Percentiles rank a stretch among this genome's conserved stretches.
phyloP scores from a whole-genome alignment of 2,329 filamentous ascomycete genomes.

The Fusarium proliferatum region DNA sequence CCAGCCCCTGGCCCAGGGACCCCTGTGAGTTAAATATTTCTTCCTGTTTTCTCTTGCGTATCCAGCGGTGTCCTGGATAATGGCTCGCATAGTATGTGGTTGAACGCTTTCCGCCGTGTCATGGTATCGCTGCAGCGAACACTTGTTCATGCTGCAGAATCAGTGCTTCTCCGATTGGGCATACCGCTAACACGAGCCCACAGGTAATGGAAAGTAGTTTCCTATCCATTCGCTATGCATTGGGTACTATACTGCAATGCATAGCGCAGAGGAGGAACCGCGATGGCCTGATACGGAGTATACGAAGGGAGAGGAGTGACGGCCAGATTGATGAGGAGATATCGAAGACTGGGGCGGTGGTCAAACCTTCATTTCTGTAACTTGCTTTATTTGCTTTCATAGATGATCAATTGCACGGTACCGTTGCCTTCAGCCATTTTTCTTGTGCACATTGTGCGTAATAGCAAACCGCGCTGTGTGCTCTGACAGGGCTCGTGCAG shows the following conservation, averaged over 20 bases:
- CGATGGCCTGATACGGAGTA: neutral
- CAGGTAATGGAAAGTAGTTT: slow-evolving; percentile 21
- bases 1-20: slow-evolving; percentile 21
- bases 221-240: neutral
- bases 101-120: slow-evolving; percentile 9
- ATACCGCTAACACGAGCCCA: slow-evolving; percentile 10
- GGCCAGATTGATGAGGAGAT: neutral
- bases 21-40: slow-evolving; percentile 9
- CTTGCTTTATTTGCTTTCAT: neutral
- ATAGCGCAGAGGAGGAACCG: neutral
- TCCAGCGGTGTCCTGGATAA: neutral
- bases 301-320: neutral
- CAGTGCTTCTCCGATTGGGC: slow-evolving; percentile 4
- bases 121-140: slow-evolving; percentile 18
- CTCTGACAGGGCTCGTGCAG: slow-evolving; percentile 9
- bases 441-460: slow-evolving; percentile 5
- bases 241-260: neutral
- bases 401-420: slow-evolving; percentile 23
- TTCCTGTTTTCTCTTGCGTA: neutral
- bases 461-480: slow-evolving; percentile 23
- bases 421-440: slow-evolving; percentile 8
- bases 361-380: neutral
- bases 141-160: slow-evolving; percentile 11
- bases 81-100: slow-evolving; percentile 1
- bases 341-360: neutral